A percentile compares a stretch with the other conserved stretches of the same genome.
Evolutionary conservation across 306 rosid species (phyloP).

Genomic region (Sechiopsis laciniata): DNA sequence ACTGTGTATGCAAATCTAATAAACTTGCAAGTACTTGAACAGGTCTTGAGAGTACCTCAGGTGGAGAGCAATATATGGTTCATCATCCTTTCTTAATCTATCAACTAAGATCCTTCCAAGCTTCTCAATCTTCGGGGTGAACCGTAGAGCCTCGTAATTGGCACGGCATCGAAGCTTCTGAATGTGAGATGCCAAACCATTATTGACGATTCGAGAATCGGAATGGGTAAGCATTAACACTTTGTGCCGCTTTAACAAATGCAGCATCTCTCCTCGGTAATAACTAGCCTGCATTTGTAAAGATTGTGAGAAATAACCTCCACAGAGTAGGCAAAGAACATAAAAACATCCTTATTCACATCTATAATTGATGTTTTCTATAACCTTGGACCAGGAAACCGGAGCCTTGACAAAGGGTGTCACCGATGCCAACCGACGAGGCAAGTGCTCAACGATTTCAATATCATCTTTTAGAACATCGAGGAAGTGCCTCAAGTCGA

Average conservation of each 20-base stretch:
- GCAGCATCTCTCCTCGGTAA: constrained; percentile 72
- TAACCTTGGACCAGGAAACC: constrained; percentile 96
- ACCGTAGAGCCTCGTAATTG: constrained; percentile 77
- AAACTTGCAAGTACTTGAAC: neutral
- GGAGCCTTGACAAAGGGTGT: constrained; percentile 77
- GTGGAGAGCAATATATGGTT: constrained; percentile 85
- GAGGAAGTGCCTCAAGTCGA: constrained; percentile 93
- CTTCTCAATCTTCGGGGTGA: constrained; percentile 68
- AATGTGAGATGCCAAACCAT: constrained; percentile 70
- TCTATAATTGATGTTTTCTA: neutral
- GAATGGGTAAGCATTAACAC: constrained; percentile 71
- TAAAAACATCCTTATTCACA: neutral
- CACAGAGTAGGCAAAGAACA: neutral
- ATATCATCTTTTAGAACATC: constrained; percentile 61
- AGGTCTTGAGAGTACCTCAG: constrained; percentile 47
- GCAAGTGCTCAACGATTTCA: constrained; percentile 71
- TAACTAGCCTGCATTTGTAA: constrained; percentile 68
- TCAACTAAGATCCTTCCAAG: constrained; percentile 66
- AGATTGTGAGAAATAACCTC: constrained; percentile 15
- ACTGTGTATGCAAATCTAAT: neutral
- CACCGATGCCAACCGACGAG: constrained; percentile 40
- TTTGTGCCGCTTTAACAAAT: constrained; percentile 58
- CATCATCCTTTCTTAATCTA: constrained; percentile 59
- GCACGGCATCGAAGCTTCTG: constrained; percentile 88
- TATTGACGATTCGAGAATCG: constrained; percentile 87